Base-by-base conservation (phyloP, 129 eudicot species). In the Ambrosia trifida region DNA sequence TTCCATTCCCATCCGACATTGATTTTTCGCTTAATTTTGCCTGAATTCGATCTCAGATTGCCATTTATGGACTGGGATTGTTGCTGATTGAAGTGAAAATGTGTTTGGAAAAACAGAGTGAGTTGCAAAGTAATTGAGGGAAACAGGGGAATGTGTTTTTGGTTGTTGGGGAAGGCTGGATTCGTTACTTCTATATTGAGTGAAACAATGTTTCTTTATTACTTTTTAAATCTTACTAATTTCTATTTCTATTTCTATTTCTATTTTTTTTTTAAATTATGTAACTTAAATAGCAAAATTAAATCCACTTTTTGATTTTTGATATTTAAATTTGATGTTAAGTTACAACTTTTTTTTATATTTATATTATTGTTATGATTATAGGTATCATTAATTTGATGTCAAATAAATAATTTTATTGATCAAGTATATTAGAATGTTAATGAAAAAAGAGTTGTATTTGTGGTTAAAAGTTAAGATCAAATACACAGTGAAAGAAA, bases 1-100 rank as follows among this genome's bases (percentile, higher is more conserved):
- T 50, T 50, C 20, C 20, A 18, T 30, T 79, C 20, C 86, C 90
- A 53, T 82, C 85, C 56, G 88, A 84, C 88, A 52, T 52, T 52
- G 56, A 84, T 84, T 72, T 58, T 66, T 17, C 19, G 70, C 52
- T 11, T 24, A 28, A 41, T 43, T 41, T 65, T 19, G 11, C 40
- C 12, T 2, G 8, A 20, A 19, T 66, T 18, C 17, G 3, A 50
- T 14, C 18, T 3, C 4, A 12, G 14, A 3, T 46, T 14, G 52
- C 13, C 1, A 24, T 0, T 24, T 24, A 0, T 24, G 28, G 28
- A 24, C 28, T 24, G 28, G 28, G 28, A 24, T 24, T 24, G 28
- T 24, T 24, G 28, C 28, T 24, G 28, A 24, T 24, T 46, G 16
- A 46, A 13, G 14, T 46, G 5, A 16, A 13, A 4, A 16, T 50